phyloP scores from a whole-genome alignment of 2,329 filamentous ascomycete genomes.

The Anisogramma anomala region DNA sequence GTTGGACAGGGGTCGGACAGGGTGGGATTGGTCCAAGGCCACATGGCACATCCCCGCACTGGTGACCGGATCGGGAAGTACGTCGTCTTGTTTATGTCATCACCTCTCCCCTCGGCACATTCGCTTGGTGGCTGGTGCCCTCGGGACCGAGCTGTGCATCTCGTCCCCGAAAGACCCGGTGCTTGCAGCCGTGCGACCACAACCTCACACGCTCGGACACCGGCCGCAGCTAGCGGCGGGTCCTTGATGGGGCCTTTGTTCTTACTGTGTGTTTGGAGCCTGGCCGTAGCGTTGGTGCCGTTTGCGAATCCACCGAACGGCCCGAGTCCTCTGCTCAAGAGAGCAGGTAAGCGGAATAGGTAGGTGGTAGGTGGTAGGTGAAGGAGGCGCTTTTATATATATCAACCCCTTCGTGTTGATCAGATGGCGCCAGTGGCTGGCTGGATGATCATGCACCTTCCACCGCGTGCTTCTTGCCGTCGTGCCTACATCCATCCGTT shows the following conservation, averaged over 20 bases:
- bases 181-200: not conserved
- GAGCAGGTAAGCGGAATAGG: conserved; percentile 1
- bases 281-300: not conserved
- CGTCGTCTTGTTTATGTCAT: too few species aligned
- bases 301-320: conserved; percentile 1
- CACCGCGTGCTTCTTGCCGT: not conserved
- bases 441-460: not conserved
- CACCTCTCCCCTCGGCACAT: not conserved
- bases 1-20: not conserved
- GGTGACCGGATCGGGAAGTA: too few species aligned
- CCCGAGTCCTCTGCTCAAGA: not conserved
- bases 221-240: not conserved
- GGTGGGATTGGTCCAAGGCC: not conserved
- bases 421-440: not conserved
- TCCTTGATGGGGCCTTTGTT: too few species aligned
- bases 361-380: too few species aligned
- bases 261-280: too few species aligned
- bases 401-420: not conserved
- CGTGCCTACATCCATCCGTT: not conserved
- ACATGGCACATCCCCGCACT: too few species aligned
- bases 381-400: not conserved
- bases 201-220: not conserved
- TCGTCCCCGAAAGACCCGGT: not conserved
- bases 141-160: conserved; percentile 3
- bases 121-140: not conserved